Evolutionary conservation across 352 stramenopile species (phyloP), one percentile per base, ranked within the genome.

Genomic region (Pythium grandisporangium): DNA sequence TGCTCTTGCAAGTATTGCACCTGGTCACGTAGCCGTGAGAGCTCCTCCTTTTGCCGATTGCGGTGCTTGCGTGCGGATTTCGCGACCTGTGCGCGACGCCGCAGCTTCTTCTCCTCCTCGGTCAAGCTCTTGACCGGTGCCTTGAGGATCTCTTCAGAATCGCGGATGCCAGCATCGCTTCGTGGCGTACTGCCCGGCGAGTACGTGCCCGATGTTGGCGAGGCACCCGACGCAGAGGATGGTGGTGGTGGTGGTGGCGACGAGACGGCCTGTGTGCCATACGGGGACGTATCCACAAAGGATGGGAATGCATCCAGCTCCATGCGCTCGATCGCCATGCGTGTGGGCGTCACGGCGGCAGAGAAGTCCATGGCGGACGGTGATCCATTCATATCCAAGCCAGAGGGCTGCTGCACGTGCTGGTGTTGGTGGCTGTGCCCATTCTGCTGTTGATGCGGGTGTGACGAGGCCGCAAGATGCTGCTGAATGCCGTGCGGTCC

Each of bases 61-160:
- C 77, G 73, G 48, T 90, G 77, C 55, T 90, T 90, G 35, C 77
- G 66, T 17, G 77, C 77, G 2, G 71, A 87, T 48, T 90, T 90
- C 42, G 77, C 77, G 45, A 90, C 77, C 57, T 90, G 77, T 2
- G 77, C 77, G 38, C 77, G 72, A 16, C 77, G 58, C 25, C 77
- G 71, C 24, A 87, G 60, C 55, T 90, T 90, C 46, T 90, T 90
- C 45, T 90, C 77, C 33, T 90, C 71, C 47, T 90, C 77, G 0
- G 63, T 90, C n/a, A 90, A 61, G 37, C 64, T 84, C 54, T 84
- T 85, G 2, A 90, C 73, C 2, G 77, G 77, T 30, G 72, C 73
- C 19, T 80, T 82, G n/a, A 90, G 46, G 51, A 90, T 81, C 42
- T 86, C 74, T 43, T 90, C 73, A 41, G 70, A 81, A 58, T 86